Base-by-base conservation (phyloP, 1,284 basidiomycete genomes). In the Megacollybia platyphylla region DNA sequence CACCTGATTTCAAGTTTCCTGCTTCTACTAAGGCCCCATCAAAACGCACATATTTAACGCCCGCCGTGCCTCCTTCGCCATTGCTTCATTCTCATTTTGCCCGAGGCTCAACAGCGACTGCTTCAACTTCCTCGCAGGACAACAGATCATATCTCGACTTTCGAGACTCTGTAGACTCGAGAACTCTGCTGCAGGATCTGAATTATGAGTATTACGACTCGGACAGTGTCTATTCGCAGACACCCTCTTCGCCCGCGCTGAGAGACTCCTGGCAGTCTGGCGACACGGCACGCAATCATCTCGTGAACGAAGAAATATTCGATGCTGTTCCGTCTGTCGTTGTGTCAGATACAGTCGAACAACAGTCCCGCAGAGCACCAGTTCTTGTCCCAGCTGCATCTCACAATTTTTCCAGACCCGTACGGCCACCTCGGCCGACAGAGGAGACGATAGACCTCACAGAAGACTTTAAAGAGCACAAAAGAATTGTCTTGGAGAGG, bases 21-120 rank as follows among this genome's bases (percentile, higher is more conserved):
- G 20, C 7, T 34, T 17, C 11, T 34, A 3, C 11, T 34, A n/a
- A 17, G 15, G 11, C 31, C 31, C 15, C 31, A 32, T 9, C 11
- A 34, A 11, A 34, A 4, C 31, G 31, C 31, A 34, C 4, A 2
- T 2, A 34, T 9, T 40, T 20, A 11, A 4, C 13, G 10, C 17
- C 36, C 4, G n/a, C 24, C 3, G 13, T 53, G 8, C 73, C 69
- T 1, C 57, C 62, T 10, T 81, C 74, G 1, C 80, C 80, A 11
- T 58, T 83, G 40, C 56, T 84, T 27, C 80, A 84, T 51, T 70
- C 77, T 20, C 64, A 60, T 47, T 83, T 84, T 58, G 52, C 60
- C 9, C 68, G 76, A 15, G 59, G 62, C 46, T 79, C 78, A 20
- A 64, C 64, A 4, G 64, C 69, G 15, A 77, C 73, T 17, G 58